Conservation (phyloP, 352 stramenopile genomes). For the Paralagenidium karlingii region DNA sequence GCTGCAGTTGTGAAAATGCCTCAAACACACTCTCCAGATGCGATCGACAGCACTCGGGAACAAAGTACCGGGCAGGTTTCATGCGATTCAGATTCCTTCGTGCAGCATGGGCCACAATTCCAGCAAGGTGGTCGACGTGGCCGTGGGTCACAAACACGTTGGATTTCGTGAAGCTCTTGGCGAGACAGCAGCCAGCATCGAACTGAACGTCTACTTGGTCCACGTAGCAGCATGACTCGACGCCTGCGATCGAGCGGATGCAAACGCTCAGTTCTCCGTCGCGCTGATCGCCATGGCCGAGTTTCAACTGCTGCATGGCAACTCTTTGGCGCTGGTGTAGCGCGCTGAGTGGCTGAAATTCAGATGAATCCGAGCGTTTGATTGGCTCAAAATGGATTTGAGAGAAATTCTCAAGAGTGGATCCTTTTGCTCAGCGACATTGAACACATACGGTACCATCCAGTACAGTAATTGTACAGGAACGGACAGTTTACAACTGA, state of each 20-base stretch:
- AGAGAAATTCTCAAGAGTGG: too few species aligned
- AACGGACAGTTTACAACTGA: too few species aligned
- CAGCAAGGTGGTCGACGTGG: constrained; percentile 72
- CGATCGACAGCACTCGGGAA: constrained; percentile 29
- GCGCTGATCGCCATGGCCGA: constrained; percentile 13
- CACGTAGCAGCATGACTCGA: constrained; percentile 68
- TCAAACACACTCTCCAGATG: constrained; percentile 43
- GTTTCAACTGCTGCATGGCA: not conserved
- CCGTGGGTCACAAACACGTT: constrained; percentile 83
- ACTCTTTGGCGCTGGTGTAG: too few species aligned
- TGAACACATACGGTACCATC: too few species aligned
- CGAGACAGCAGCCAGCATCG: constrained; percentile 48
- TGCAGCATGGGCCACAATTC: constrained; percentile 43
- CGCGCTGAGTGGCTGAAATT: too few species aligned
- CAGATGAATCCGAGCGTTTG: too few species aligned
- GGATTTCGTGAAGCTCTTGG: constrained; percentile 31
- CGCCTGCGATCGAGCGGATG: constrained; percentile 45
- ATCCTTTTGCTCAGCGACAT: too few species aligned
- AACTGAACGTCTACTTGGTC: constrained; percentile 65
- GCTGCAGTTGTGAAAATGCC: constrained; percentile 44
- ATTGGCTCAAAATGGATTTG: too few species aligned
- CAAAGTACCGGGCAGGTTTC: constrained; percentile 56
- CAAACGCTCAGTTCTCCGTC: constrained; percentile 37
- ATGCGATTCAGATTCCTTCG: constrained; percentile 34
- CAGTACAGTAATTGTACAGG: too few species aligned